phyloP scores from a whole-genome alignment of 495 filamentous ascomycete species.

The Hyaloscypha finlandica region DNA sequence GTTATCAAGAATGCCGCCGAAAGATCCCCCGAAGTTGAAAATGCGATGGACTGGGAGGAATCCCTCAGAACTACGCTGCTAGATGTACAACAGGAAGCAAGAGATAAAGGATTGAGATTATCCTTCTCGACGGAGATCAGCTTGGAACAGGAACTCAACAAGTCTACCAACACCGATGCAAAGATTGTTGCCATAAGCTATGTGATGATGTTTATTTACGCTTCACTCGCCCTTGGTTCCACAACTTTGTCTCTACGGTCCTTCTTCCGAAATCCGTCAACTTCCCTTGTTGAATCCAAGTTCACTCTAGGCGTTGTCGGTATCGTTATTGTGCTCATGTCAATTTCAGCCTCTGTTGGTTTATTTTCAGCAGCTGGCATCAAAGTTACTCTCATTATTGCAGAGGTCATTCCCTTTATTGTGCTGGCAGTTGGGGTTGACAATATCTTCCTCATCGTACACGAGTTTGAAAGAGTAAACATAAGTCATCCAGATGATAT shows the following conservation, averaged over 20 bases:
- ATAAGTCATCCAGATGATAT: constrained; percentile 81
- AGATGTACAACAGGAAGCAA: constrained; percentile 77
- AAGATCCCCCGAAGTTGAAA: constrained; percentile 63
- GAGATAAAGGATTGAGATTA: constrained; percentile 73
- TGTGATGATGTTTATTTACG: constrained; percentile 97
- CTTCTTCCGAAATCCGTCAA: constrained; percentile 75
- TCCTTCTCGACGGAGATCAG: constrained; percentile 95
- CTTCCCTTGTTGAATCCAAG: constrained; percentile 88
- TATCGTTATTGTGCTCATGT: constrained; percentile 95
- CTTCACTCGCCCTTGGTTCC: constrained; percentile 86
- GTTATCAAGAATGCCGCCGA: constrained; percentile 89
- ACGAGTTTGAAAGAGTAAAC: constrained; percentile 96
- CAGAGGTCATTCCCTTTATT: constrained; percentile 97
- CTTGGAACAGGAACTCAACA: constrained; percentile 90
- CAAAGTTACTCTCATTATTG: constrained; percentile 95
- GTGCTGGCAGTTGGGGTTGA: constrained; percentile 95
- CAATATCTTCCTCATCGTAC: constrained; percentile 98
- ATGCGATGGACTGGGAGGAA: constrained; percentile 87
- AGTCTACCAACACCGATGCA: constrained; percentile 95
- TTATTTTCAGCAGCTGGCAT: constrained; percentile 87
- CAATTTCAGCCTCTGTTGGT: constrained; percentile 90
- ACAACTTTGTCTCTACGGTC: constrained; percentile 75
- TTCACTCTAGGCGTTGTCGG: constrained; percentile 91
- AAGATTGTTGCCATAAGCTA: constrained; percentile 98
- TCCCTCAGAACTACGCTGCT: constrained; percentile 70